Conservation (phyloP, 2,329 filamentous ascomycete species). For the Didymellaceae sp. region DNA sequence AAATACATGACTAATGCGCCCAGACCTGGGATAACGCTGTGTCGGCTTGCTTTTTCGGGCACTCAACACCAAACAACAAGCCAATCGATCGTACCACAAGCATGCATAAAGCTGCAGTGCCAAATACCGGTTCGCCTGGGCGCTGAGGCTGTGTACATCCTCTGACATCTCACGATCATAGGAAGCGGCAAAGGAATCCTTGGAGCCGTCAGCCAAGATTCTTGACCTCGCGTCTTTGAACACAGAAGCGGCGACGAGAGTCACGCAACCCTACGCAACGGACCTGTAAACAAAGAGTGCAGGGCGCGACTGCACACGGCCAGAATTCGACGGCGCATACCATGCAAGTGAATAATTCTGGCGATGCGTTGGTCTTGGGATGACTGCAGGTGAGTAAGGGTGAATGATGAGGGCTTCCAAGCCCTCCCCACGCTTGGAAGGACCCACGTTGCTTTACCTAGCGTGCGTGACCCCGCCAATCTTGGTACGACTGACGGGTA, state of each 20-base stretch:
- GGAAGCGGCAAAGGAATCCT: constrained; percentile 34
- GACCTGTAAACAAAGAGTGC: neutral
- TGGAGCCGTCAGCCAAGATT: constrained; percentile 44
- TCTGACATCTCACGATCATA: constrained; percentile 21
- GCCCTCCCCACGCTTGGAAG: constrained; percentile 31
- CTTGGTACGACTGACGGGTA: constrained; percentile 33
- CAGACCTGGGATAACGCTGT: constrained; percentile 7
- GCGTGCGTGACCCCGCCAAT: constrained; percentile 41
- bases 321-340: constrained; percentile 14
- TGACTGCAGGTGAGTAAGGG: constrained; percentile 27
- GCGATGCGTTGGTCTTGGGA: constrained; percentile 4
- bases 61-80: neutral
- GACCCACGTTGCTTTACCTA: constrained; percentile 39
- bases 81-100: constrained; percentile 4
- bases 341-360: constrained; percentile 3
- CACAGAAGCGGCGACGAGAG: constrained; percentile 11
- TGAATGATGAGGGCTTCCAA: constrained; percentile 23
- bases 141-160: constrained; percentile 34
- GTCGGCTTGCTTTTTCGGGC: neutral
- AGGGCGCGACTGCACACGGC: constrained; percentile 10
- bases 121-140: constrained; percentile 39
- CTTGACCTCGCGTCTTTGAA: constrained; percentile 30
- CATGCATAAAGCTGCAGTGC: constrained; percentile 17
- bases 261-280: neutral
- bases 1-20: constrained; percentile 1